Base-by-base conservation (phyloP, 2,329 filamentous ascomycete species). In the Lithohypha guttulata region DNA sequence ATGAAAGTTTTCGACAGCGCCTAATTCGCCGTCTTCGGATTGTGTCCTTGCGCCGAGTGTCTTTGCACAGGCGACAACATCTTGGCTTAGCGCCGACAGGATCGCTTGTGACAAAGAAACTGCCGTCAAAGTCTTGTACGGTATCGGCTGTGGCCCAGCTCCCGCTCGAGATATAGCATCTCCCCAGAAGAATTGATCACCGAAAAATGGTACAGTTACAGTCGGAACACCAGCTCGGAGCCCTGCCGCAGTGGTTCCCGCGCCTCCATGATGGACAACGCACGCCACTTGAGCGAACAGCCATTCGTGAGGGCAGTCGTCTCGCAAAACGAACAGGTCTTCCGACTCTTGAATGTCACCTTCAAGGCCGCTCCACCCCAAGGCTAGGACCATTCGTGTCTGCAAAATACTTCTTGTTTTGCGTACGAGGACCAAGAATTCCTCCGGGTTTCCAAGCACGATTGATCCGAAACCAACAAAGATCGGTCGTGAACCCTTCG, bases 381-480 rank as follows among this genome's bases (percentile, higher is more conserved):
- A 65, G 1, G 70, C 74, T 0, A 77, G 59, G 2, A 77, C 61
- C 1, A 68, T 71, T 15, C 73, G 62, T 4, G 63, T 61, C 3
- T 71, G 71, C 8, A 62, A 59, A 31, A 54, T 55, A 14, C 53
- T 51, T 2, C 73, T 60, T 1, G 70, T 68, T n/a, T 64, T 57
- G 2, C 73, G 58, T 0, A 74, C 60, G 8, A 59, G 63, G 2
- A 58, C 49, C 0, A 64, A 69, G 3, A 73, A 49, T 6, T 43
- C 51, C 9, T 62, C 50, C 0, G 70, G 64, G 20, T 73, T 58
- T 14, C 72, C 68, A 2, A 74, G 59, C 1, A 75, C 70, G 31
- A 75, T 74, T 22, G 64, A 70, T 3, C 71, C 71, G 46, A 75
- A 75, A 1, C 71, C 71, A 23, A 75, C 69, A 37, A 75, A 75